A percentile compares a stretch with the other conserved stretches of the same genome.
These are phyloP conservation scores for Neurospora sp. DNA, from an alignment of 2,329 filamentous ascomycete genomes.

Conservation along the genomic window DNA sequence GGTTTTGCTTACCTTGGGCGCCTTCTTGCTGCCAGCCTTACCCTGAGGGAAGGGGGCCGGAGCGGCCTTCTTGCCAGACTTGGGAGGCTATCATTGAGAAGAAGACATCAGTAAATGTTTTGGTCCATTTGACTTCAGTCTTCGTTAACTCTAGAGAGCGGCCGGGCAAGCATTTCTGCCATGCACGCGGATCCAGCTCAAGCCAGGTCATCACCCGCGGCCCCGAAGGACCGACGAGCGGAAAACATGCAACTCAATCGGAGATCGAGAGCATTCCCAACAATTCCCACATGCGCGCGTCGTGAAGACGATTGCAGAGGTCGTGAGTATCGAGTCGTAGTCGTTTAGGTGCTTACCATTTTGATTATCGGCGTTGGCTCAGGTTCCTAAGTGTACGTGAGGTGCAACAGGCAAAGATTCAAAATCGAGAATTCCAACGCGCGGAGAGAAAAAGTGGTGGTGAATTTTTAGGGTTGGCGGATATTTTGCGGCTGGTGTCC, in stretches of 20 bases:
- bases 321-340: slow-evolving; percentile 18
- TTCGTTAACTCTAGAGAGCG: slow-evolving; percentile 91
- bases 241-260: slow-evolving; percentile 27
- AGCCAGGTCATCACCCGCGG: slow-evolving; percentile 54
- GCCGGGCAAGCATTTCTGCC: slow-evolving; percentile 43
- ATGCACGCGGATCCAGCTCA: slow-evolving; percentile 39
- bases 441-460: slow-evolving; percentile 18
- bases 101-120: slow-evolving; percentile 90
- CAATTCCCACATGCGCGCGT: slow-evolving; percentile 12
- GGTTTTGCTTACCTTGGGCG: slow-evolving; percentile 69
- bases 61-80: slow-evolving; percentile 95
- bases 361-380: slow-evolving; percentile 42
- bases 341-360: slow-evolving; percentile 50
- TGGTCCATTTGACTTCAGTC: slow-evolving; percentile 56
- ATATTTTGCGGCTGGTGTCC: slow-evolving; percentile 10
- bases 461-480: slow-evolving; percentile 18
- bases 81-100: slow-evolving; percentile 99
- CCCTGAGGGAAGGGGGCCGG: slow-evolving; percentile 91
- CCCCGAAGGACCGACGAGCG: slow-evolving; percentile 31
- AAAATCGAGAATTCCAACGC: slow-evolving; percentile 12
- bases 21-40: slow-evolving; percentile 90
- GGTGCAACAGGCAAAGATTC: slow-evolving; percentile 26
- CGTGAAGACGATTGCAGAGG: slow-evolving; percentile 9
- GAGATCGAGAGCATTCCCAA: slow-evolving; percentile 19
- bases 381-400: slow-evolving; percentile 31